Evolutionary conservation across 2,329 filamentous ascomycete genomes (phyloP), one percentile per base, ranked within the genome.

Genomic region (Sporothrix curviconia): DNA sequence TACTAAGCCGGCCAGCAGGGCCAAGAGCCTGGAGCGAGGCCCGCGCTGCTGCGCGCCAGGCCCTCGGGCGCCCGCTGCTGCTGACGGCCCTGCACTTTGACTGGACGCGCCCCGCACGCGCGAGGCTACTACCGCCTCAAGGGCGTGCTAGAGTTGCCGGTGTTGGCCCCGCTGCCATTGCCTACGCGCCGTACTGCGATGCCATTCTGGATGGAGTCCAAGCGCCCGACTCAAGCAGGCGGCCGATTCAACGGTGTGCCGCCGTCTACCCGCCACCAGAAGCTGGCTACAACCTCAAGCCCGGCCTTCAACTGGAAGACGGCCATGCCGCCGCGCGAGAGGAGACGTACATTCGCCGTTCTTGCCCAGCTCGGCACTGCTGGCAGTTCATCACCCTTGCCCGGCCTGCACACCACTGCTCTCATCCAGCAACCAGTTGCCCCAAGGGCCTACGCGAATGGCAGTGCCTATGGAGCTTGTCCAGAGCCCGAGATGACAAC

Each of bases 321-420:
- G 59, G 94, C 92, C 66, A 96, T 96, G 92, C 81, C 90, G 44
- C 84, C 88, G 64, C 80, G 82, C 55, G 92, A 97, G 72, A 99
- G 76, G 90, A 96, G 77, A 99, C 94, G 19, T 99, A 97, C 78
- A 99, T 99, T 77, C 79, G 85, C 62, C 89, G 94, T 42, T n/a
- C 87, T 99, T 40, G 91, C 86, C 60, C 69, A 77, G 62, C 83
- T 99, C 50, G 94, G 94, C 62, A 99, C 83, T 95, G 90, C 83
- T 99, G 94, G 94, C 94, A 99, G 75, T 99, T 99, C 80, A 99
- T 99, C 78, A 99, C 94, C n/a, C 84, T 99, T 47, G 94, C 92
- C n/a, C 5, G 94, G 94, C 65, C 81, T 99, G 69, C 94, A 99
- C 79, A 95, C 90, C 61, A 96, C 90, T 4, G 94, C 92, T 37